Evolutionary conservation across 163 green algal genomes (phyloP), one percentile per base, ranked within the genome.

Genomic region (Scenedesmus sp.): DNA sequence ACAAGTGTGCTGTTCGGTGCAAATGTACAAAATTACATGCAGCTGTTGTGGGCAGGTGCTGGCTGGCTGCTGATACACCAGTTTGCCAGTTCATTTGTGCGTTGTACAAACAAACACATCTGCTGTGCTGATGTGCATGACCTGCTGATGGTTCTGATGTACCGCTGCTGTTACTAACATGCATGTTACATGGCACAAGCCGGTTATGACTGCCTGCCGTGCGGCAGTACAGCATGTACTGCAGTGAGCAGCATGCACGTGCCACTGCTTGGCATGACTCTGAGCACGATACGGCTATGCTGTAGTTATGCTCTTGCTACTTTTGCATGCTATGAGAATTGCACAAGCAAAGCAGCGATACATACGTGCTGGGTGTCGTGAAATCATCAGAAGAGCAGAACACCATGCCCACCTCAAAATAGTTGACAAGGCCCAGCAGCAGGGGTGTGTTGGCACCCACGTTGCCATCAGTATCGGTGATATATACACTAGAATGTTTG

Each of bases 371-470:
- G 30, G 30, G 10, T 76, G 65, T 76, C 40, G 20, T 16, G 9
- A 40, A 76, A 20, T 12, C 30, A 22, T 40, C 65, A 16, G n/a
- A n/a, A 37, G 15, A 76, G 65, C 65, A 76, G 65, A 26, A 76
- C 65, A 26, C 3, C 7, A 7, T 37, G 65, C 30, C 7, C 65
- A 76, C 65, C 92, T 97, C 94, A 61, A 98, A 96, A 80, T 97
- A 96, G 42, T 97, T 96, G 15, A 97, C 33, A 3, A 96, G 68
- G 13, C 96, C 95, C 30, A 97, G 83, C 24, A 96, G 72, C 30
- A 97, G 80, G n/a, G 93, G 92, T 33, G 90, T 90, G n/a, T 92
- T 65, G 68, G n/a, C 83, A 53, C 37, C 24, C 16, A 61, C 76
- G 33, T 89, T 65, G 44, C 59, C 56, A 65, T 87, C 78, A 3